Evolutionary conservation across 805 yeast species (phyloP).

Genomic region (Starmerella asiatica): DNA sequence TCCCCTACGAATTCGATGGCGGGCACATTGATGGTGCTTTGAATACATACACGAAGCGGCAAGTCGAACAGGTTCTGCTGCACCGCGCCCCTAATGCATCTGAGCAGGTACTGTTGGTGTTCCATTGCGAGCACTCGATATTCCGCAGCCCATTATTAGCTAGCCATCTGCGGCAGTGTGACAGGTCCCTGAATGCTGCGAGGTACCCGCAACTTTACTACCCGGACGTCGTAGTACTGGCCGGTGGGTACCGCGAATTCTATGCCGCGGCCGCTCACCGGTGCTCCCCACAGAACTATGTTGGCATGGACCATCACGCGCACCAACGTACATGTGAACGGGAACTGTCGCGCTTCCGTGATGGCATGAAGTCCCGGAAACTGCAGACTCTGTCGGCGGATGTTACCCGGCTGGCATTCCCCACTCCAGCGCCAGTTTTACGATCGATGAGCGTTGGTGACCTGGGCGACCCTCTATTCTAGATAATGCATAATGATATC

Average conservation of each 20-base stretch:
- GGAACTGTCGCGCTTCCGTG: slow-evolving; percentile 41
- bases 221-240: slow-evolving; percentile 78
- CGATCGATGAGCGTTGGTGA: slow-evolving; percentile 11
- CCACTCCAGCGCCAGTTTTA: slow-evolving; percentile 2
- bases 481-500: too few relatives aligned
- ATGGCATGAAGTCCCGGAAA: slow-evolving; percentile 28
- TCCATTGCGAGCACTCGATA: slow-evolving; percentile 90
- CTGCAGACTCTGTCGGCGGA: too few relatives aligned
- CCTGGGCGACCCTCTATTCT: too few relatives aligned
- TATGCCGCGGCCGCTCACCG: slow-evolving; percentile 43
- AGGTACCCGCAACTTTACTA: slow-evolving; percentile 69
- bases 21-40: slow-evolving; percentile 83
- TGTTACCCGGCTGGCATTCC: too few relatives aligned
- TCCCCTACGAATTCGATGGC: slow-evolving; percentile 81
- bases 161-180: slow-evolving; percentile 65
- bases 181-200: slow-evolving; percentile 58
- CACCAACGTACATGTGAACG: slow-evolving; percentile 38
- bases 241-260: slow-evolving; percentile 83
- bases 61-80: slow-evolving; percentile 47
- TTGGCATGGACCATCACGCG: slow-evolving; percentile 64
- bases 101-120: slow-evolving; percentile 44
- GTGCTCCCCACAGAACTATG: slow-evolving; percentile 67
- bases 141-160: slow-evolving; percentile 95
- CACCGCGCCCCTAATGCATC: slow-evolving; percentile 2
- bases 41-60: slow-evolving; percentile 58